Conservation (phyloP, 164 flowering plant genomes). For the Saururus chinensis region DNA sequence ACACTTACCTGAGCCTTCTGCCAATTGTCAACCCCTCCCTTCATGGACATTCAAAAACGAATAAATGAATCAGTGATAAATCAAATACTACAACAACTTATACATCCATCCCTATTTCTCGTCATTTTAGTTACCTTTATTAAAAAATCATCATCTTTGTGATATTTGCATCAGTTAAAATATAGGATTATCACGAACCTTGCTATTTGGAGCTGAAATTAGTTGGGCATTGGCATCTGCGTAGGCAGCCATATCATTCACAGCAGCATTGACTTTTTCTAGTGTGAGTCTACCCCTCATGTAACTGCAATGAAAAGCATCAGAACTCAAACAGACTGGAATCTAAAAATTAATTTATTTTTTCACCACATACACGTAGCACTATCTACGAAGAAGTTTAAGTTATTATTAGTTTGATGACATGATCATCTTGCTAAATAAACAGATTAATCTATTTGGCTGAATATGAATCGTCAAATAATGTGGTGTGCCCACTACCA, state of each 20-base stretch:
- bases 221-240: slow-evolving; percentile 90
- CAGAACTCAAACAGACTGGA: slow-evolving; percentile 7
- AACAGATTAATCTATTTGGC: too few relatives aligned
- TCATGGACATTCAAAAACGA: slow-evolving; percentile 16
- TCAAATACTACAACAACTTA: slow-evolving; percentile 7
- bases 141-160: not conserved
- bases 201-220: slow-evolving; percentile 58
- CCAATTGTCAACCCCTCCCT: slow-evolving; percentile 67
- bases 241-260: slow-evolving; percentile 80
- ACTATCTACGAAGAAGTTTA: too few relatives aligned
- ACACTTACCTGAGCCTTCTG: slow-evolving; percentile 80
- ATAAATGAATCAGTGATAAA: not conserved
- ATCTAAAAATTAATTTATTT: slow-evolving; percentile 34
- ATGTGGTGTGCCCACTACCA: too few relatives aligned
- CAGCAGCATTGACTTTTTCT: slow-evolving; percentile 83
- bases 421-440: too few relatives aligned
- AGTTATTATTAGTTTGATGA: not conserved
- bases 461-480: too few relatives aligned
- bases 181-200: slow-evolving; percentile 50
- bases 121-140: too few relatives aligned
- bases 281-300: slow-evolving; percentile 92
- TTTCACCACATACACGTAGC: too few relatives aligned
- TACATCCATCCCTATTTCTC: not conserved
- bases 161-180: not conserved
- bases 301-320: slow-evolving; percentile 40